phyloP scores from a whole-genome alignment of 768 basidiomycete genomes.

The Kwoniella pini region DNA sequence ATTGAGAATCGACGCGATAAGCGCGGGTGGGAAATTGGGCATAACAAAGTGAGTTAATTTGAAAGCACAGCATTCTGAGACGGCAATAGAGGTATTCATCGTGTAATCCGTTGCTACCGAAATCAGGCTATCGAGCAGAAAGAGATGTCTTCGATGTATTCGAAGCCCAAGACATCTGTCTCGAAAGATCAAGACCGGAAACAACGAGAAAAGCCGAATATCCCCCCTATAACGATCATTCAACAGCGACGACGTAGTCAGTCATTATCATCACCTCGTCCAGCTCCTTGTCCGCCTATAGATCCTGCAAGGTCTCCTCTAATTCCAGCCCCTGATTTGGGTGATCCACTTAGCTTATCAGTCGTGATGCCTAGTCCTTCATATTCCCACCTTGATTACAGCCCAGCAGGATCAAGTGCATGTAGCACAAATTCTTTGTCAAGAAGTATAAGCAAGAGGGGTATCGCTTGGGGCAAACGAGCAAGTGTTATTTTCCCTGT shows the following conservation, averaged over 20 bases:
- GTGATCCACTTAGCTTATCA: slow-evolving; percentile 22
- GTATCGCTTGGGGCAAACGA: slow-evolving; percentile 8
- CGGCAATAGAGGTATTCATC: too few relatives aligned
- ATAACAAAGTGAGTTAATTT: slow-evolving; percentile 5
- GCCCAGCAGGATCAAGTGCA: slow-evolving; percentile 19
- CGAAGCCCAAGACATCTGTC: slow-evolving; percentile 1
- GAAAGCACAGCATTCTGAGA: too few relatives aligned
- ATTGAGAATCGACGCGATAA: slow-evolving; percentile 21
- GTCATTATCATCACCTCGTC: slow-evolving; percentile 30
- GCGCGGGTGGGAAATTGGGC: slow-evolving; percentile 20
- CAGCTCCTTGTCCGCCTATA: slow-evolving; percentile 16
- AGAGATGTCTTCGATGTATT: too few relatives aligned
- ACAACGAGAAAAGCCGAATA: slow-evolving; percentile 4
- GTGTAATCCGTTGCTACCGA: too few relatives aligned
- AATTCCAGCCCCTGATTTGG: slow-evolving; percentile 25
- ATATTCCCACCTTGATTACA: slow-evolving; percentile 31
- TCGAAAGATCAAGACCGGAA: neutral
- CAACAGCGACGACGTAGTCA: slow-evolving; percentile 28
- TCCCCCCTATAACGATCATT: slow-evolving; percentile 9
- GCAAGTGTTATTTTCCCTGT: slow-evolving; percentile 17
- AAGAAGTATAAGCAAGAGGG: neutral
- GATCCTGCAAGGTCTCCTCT: slow-evolving; percentile 15
- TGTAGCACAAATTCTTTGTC: neutral
- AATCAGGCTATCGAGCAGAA: too few relatives aligned
- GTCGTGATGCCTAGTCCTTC: slow-evolving; percentile 24